These are phyloP conservation scores for Psilocybe mexicana DNA, from an alignment of 1,284 basidiomycete species.

Conservation along the genomic window DNA sequence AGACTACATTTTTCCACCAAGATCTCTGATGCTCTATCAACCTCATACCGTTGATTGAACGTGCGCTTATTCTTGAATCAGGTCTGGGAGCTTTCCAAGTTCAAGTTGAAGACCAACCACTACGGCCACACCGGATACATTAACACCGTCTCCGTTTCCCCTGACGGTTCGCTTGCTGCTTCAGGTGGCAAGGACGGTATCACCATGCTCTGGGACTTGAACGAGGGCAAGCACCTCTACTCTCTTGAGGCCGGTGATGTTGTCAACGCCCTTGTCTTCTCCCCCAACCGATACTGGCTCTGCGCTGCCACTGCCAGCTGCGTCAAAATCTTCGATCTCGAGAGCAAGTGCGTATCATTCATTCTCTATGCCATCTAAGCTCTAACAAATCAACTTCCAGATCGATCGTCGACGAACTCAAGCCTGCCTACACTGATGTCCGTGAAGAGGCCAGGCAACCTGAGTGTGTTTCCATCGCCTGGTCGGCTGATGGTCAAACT, in stretches of 20 bases:
- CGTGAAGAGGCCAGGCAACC: conserved; percentile 83
- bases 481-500: conserved; percentile 98
- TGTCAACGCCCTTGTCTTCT: conserved; percentile 99
- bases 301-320: conserved; percentile 98
- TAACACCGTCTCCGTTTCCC: conserved; percentile 98
- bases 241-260: conserved; percentile 98
- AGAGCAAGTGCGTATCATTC: conserved; percentile 82
- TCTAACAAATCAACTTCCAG: conserved; percentile 41
- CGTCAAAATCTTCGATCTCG: conserved; percentile 99
- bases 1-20: conserved; percentile 58
- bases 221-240: conserved; percentile 99
- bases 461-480: conserved; percentile 97
- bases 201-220: conserved; percentile 99
- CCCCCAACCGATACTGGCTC: conserved; percentile 99
- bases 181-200: conserved; percentile 99
- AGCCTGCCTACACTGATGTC: conserved; percentile 85
- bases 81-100: conserved; percentile 99
- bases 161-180: conserved; percentile 98
- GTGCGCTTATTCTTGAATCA: conserved; percentile 34
- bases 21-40: conserved; percentile 46
- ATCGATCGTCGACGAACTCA: conserved; percentile 98
- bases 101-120: conserved; percentile 99
- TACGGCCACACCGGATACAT: conserved; percentile 99
- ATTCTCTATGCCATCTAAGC: conserved; percentile 7
- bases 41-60: conserved; percentile 43